Evolutionary conservation across 1,284 basidiomycete species (phyloP), one percentile per base, ranked within the genome.

Genomic region (Cutaneotrichosporon dermatis): DNA sequence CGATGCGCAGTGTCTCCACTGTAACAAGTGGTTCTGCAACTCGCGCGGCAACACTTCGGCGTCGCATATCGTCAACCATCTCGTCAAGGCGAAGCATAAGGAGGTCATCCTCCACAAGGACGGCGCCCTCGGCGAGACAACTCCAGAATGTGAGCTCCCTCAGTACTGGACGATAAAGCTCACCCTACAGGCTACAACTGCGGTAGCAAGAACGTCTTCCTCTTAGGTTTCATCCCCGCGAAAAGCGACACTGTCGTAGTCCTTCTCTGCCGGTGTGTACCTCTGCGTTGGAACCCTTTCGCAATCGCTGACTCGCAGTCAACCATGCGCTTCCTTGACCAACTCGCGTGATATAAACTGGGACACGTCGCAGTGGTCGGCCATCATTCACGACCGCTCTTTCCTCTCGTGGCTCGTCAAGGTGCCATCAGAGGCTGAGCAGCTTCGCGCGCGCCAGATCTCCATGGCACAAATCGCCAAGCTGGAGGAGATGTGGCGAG

Each of bases 1-100:
- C 52, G 15, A 45, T 37, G 15, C 16, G 2, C 53, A 79, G 80
- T 99, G 96, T 72, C 83, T 98, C 39, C 80, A 93, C 54, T 99
- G 96, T 78, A 86, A 86, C 59, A 99, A 99, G 77, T 99, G 95
- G 93, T 99, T 99, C 78, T 99, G 96, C 83, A 99, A 99, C 78
- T 95, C 95, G n/a, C 86, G 95, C 55, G 94, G 95, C 55, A 95
- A 94, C 72, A 97, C 94, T 2, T 95, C 94, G 1, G 95, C 94
- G 3, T 97, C 93, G 2, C 96, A 99, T 76, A 99, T 99, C 69
- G 95, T 99, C 70, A 97, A 96, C 78, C 96, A 99, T 79, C 85
- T 99, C 58, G 96, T 99, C 56, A 91, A 95, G 70, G 93, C 96
- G 35, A 97, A 98, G 79, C 96, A 99, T 81, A 98, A 98, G 80